These are phyloP conservation scores for Colletotrichum sp. DNA, from an alignment of 2,329 filamentous ascomycete genomes.

Conservation along the genomic window DNA sequence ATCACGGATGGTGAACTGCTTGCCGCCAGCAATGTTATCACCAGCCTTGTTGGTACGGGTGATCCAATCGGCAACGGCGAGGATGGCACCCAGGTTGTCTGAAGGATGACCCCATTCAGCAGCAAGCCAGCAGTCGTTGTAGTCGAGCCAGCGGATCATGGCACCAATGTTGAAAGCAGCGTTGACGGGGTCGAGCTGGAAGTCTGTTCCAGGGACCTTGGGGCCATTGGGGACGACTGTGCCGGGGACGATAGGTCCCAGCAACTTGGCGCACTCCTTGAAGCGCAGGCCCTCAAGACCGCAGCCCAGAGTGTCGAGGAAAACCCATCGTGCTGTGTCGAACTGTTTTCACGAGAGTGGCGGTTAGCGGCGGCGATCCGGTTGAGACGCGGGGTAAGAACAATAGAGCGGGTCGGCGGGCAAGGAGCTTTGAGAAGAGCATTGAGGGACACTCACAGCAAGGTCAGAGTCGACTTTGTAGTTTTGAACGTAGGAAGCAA, in stretches of 20 bases:
- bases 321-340: slow-evolving; percentile 95
- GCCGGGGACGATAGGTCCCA: slow-evolving; percentile 89
- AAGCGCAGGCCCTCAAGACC: slow-evolving; percentile 95
- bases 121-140: slow-evolving; percentile 99
- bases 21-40: slow-evolving; percentile 83
- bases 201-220: slow-evolving; percentile 88
- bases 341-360: slow-evolving; percentile 58
- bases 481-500: slow-evolving; percentile 93
- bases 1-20: slow-evolving; percentile 86
- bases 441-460: slow-evolving; percentile 67
- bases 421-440: neutral
- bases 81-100: slow-evolving; percentile 96
- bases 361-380: slow-evolving; percentile 30
- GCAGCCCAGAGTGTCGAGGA: slow-evolving; percentile 96
- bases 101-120: slow-evolving; percentile 99
- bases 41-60: slow-evolving; percentile 83
- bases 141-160: slow-evolving; percentile 99
- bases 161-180: slow-evolving; percentile 99
- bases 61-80: slow-evolving; percentile 96
- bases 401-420: neutral
- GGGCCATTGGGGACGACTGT: slow-evolving; percentile 91
- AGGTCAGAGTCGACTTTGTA: slow-evolving; percentile 90
- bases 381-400: slow-evolving; percentile 21
- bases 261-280: slow-evolving; percentile 93
- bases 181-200: slow-evolving; percentile 93